A percentile compares a stretch with the other conserved stretches of the same genome.
phyloP scores from a whole-genome alignment of 768 basidiomycete species.

The Tephrocybe sp. region DNA sequence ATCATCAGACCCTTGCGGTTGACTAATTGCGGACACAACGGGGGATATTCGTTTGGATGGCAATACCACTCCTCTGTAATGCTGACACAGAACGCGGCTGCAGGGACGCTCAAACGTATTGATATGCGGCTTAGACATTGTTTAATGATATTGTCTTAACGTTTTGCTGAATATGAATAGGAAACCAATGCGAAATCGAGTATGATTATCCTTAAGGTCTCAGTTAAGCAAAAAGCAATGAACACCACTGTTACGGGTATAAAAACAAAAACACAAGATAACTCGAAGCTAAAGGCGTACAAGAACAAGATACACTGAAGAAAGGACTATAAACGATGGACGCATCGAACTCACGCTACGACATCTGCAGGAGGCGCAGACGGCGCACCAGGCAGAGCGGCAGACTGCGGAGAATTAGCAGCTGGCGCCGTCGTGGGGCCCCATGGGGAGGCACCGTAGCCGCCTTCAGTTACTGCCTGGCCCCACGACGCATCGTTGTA shows the following conservation, averaged over 20 bases:
- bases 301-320: too few relatives aligned
- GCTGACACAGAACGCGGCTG: conserved; percentile 72
- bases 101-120: conserved; percentile 44
- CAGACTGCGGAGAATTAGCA: conserved; percentile 3
- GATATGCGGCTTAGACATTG: conserved; percentile 15
- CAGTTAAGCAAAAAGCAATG: too few relatives aligned
- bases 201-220: too few relatives aligned
- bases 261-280: too few relatives aligned
- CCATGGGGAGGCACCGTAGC: conserved; percentile 19
- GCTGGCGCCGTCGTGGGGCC: conserved; percentile 6
- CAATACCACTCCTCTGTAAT: conserved; percentile 69
- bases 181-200: too few relatives aligned
- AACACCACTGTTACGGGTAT: too few relatives aligned
- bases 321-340: too few relatives aligned
- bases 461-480: conserved; percentile 18
- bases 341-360: not conserved
- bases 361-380: conserved; percentile 5
- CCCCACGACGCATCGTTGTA: conserved; percentile 20
- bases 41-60: conserved; percentile 88
- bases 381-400: not conserved
- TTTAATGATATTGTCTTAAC: too few relatives aligned
- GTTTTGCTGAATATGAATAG: too few relatives aligned
- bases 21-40: conserved; percentile 85
- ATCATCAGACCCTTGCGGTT: conserved; percentile 91
- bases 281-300: too few relatives aligned